A percentile compares a stretch with the other conserved stretches of the same genome.
Conservation (phyloP, 2,329 filamentous ascomycete species). For the Leptographium procerum region DNA sequence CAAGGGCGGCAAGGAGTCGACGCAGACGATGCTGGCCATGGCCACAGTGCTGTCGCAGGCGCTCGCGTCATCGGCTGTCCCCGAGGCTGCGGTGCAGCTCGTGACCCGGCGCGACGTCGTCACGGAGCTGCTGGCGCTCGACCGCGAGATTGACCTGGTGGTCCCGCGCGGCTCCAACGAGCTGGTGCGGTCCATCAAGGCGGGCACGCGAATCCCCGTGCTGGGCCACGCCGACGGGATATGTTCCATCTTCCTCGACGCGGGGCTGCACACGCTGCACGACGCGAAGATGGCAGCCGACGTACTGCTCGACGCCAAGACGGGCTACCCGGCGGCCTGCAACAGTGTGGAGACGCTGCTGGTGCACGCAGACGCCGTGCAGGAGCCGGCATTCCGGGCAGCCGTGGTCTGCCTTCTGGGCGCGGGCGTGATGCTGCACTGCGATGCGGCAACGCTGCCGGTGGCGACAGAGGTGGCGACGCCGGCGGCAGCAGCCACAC, state of each 20-base stretch:
- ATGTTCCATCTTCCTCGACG: conserved; percentile 76
- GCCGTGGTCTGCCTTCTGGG: conserved; percentile 55
- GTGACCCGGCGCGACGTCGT: conserved; percentile 89
- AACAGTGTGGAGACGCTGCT: conserved; percentile 90
- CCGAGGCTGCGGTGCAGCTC: conserved; percentile 80
- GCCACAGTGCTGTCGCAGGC: conserved; percentile 73
- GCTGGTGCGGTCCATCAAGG: conserved; percentile 80
- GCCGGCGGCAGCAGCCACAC: conserved; percentile 7
- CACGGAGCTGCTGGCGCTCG: conserved; percentile 72
- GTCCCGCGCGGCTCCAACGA: conserved; percentile 89
- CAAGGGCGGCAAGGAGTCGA: conserved; percentile 95
- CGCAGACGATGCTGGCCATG: conserved; percentile 87
- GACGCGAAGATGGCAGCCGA: conserved; percentile 59
- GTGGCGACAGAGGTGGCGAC: conserved; percentile 22
- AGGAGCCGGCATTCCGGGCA: conserved; percentile 55
- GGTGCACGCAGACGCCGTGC: conserved; percentile 61
- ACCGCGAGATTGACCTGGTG: conserved; percentile 84
- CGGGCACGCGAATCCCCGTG: conserved; percentile 85
- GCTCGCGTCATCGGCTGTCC: conserved; percentile 65
- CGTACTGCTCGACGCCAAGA: conserved; percentile 84
- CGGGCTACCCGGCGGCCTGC: conserved; percentile 88
- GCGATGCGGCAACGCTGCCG: conserved; percentile 58
- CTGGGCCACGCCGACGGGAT: conserved; percentile 92
- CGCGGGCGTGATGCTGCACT: conserved; percentile 72
- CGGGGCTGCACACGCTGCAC: conserved; percentile 52